Base-by-base conservation (phyloP, 805 yeast genomes). In the Sugiyamaella lignohabitans region DNA sequence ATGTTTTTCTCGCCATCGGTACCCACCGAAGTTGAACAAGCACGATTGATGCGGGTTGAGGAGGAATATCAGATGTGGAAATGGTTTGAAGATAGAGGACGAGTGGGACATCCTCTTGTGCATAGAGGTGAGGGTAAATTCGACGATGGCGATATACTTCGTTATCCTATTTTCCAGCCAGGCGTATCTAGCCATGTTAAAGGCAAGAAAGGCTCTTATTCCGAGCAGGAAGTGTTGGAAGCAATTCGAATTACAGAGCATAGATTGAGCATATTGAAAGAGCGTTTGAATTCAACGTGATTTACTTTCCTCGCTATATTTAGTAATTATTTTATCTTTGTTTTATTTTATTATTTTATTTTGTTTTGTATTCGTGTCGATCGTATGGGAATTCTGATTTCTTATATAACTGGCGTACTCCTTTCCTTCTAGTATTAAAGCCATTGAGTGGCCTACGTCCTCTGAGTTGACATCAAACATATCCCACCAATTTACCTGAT, bases 41-140 rank as follows among this genome's bases (percentile, higher is more conserved):
- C 43, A 45, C 49, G 49, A 27, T 45, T 66, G 50, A 48, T 65
- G 51, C 55, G 63, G 17, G 55, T 67, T 49, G 68, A 70, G 46
- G 75, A 79, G 49, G 88, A 85, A 62, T 69, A 73, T 16, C 72
- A 73, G 20, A 59, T 85, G 38, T 85, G 93, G 93, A 73, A 77
- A 40, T 85, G 95, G 95, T 70, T 85, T 38, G 72, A 71, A 38
- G 69, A 67, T 49, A 69, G 76, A 11, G 40, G 42, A 19, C 20
- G 19, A 3, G 43, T 40, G 6, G 32, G 32, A 27, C n/a, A 11
- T 23, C 18, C 18, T 35, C 11, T 17, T 6, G 20, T 16, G 14
- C 38, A 18, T 16, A n/a, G 38, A 16, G 19, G 8, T 18, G 17
- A 8, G 8, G 11, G 11, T 5, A 35, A 35, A 35, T 10, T 35